Percentiles rank a stretch among this genome's conserved stretches.
phyloP scores from a whole-genome alignment of 148 eudicot species.

The Nepenthes mirabilis region DNA sequence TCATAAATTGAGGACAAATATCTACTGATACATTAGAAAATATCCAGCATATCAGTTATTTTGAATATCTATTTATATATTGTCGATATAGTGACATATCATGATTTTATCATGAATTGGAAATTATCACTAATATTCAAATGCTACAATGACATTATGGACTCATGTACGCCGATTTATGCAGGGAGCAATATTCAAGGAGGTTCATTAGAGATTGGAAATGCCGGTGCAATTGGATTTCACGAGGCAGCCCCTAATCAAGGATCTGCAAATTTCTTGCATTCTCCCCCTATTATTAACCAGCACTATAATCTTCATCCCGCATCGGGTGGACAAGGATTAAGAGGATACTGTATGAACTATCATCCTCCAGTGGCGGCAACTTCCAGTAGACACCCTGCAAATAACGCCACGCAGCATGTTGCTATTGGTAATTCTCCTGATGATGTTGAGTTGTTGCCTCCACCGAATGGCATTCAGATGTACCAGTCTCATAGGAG shows the following conservation, averaged over 20 bases:
- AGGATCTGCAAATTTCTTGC: slow-evolving; percentile 37
- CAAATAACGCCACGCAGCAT: slow-evolving; percentile 25
- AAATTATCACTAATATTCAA: no score
- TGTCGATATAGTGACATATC: no score
- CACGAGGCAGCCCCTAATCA: slow-evolving; percentile 38
- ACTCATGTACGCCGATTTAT: background rate
- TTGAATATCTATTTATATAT: no score
- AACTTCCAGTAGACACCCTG: slow-evolving; percentile 35
- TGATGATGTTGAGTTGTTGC: slow-evolving; percentile 31
- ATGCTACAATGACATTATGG: no score
- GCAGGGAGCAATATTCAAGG: slow-evolving; percentile 38
- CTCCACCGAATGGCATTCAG: slow-evolving; percentile 41
- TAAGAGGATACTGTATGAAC: slow-evolving; percentile 39
- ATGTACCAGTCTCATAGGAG: slow-evolving; percentile 56
- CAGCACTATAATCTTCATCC: slow-evolving; percentile 42
- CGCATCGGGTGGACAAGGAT: slow-evolving; percentile 38
- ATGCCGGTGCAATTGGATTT: slow-evolving; percentile 35
- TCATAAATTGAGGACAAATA: no score
- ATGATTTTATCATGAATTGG: no score
- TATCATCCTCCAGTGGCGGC: slow-evolving; percentile 36
- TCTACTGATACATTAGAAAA: no score
- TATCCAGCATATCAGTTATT: no score
- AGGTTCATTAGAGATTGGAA: slow-evolving; percentile 37
- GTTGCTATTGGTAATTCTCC: slow-evolving; percentile 21
- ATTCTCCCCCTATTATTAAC: slow-evolving; percentile 40